Base-by-base conservation (phyloP, 331 rosid species). In the Telfairia occidentalis region DNA sequence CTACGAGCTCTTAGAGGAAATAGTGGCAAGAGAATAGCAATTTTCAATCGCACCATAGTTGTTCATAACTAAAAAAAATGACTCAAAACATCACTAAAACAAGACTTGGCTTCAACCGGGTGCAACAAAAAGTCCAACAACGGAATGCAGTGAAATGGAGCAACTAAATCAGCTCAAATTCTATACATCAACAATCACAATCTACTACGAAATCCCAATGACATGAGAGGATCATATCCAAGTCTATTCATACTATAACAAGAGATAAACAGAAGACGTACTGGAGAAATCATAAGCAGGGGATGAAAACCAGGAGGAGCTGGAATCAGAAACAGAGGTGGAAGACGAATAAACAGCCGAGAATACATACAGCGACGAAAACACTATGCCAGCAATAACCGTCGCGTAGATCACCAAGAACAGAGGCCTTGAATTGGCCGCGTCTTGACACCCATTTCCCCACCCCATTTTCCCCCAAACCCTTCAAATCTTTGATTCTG, bases 361-460 rank as follows among this genome's bases (percentile, higher is more conserved):
- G 84, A 95, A 90, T 73, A 95, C 90, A 60, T 95, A 92, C 37
- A 90, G 77, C 21, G 99, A 86, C 4, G 99, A 90, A 75, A 95
- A 78, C n/a, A 90, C 83, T 74, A 95, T 83, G 63, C 96, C 98
- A 40, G 84, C 76, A n/a, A 86, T 54, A 15, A 95, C 90, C 34
- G 87, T 80, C 18, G 89, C 83, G 78, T 91, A 95, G 83, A 95
- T 83, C 74, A 92, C 85, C 57, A 92, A 79, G 83, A 95, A 95
- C 65, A 95, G 83, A 72, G 97, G 99, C 85, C 79, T 87, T 8
- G 97, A 82, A 76, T 89, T 83, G 35, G 80, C 79, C 49, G 86
- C 86, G 15, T 91, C 96, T 18, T 87, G 87, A 12, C 86, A 82
- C 76, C 85, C 83, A 71, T 81, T 84, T 65, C 84, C 73, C 91